Evolutionary conservation across 768 basidiomycete species (phyloP), one percentile per base, ranked within the genome.

Genomic region (Krasilnikovozyma curviuscula): DNA sequence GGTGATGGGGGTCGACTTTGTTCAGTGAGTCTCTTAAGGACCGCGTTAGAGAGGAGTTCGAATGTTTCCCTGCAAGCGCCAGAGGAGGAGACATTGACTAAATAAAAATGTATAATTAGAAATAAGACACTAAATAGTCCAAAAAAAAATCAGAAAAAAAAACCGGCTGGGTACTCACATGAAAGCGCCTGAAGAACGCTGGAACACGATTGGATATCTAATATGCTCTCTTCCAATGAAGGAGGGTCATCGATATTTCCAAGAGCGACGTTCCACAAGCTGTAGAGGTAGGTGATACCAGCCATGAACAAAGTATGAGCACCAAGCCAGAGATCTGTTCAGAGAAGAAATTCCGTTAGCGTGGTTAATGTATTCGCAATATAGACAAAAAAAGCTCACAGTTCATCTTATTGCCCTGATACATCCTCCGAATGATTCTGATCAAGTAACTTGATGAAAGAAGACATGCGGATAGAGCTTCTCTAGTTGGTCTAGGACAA

Each of bases 381-480:
- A 18, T 37, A 3, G 28, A 19, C 13, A 14, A 33, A 23, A 18
- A 33, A n/a, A 9, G 31, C 16, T 45, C 40, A 33, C 7, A 66
- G 40, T 59, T 62, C 52, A 66, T 66, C 48, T 63, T 52, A 50
- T 66, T 63, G 54, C 61, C 64, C 37, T 61, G 54, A 52, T 64
- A 63, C 59, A 64, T 62, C 34, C 61, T 46, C 8, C 62, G 54
- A 41, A 64, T 63, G 30, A 66, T 66, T 30, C 65, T 44, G 40
- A 66, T 63, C 27, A 66, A 61, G 48, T 64, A 66, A 53, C 65
- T 64, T 35, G 63, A 64, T 27, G 63, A 64, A 14, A 61, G 58
- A 23, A 66, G 54, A 18, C 64, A 64, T 1, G 65, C 62, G 31
- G 60, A 54, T 13, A 66, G 52, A 10, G 65, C 63, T 18, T 59